Evolutionary conservation across 2,329 filamentous ascomycete genomes (phyloP).

Genomic region (Epichloe baconii): DNA sequence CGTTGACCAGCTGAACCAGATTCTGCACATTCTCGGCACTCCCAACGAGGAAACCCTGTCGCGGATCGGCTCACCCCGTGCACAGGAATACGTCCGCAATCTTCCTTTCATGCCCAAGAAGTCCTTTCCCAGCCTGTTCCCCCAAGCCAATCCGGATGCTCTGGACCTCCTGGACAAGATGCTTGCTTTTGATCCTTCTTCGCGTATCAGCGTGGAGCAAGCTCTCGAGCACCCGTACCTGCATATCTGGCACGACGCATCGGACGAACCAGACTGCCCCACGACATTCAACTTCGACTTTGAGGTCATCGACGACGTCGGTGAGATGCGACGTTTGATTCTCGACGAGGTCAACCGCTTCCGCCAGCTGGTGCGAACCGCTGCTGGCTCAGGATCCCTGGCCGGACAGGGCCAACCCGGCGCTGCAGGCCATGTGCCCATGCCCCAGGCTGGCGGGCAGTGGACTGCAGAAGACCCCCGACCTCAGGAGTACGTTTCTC

Average conservation of each 20-base stretch:
- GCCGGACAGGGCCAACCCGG: constrained; percentile 24
- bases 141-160: constrained; percentile 83
- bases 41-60: constrained; percentile 89
- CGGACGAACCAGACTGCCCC: constrained; percentile 87
- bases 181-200: constrained; percentile 91
- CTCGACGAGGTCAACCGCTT: constrained; percentile 87
- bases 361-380: constrained; percentile 48
- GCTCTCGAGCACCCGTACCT: constrained; percentile 94
- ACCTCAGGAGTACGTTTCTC: constrained; percentile 42
- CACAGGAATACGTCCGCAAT: constrained; percentile 97
- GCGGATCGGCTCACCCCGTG: constrained; percentile 87
- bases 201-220: constrained; percentile 85
- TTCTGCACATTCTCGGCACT: constrained; percentile 92
- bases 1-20: constrained; percentile 98
- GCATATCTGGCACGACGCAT: constrained; percentile 95
- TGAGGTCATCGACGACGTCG: constrained; percentile 90
- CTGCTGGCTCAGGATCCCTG: constrained; percentile 24
- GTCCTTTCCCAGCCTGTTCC: constrained; percentile 77
- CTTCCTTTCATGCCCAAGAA: constrained; percentile 91
- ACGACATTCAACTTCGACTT: constrained; percentile 97
- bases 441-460: constrained; percentile 35
- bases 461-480: constrained; percentile 49
- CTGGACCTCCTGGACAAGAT: constrained; percentile 92
- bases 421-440: constrained; percentile 34
- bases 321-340: constrained; percentile 94